These are phyloP conservation scores for Jatropha multifida DNA, from an alignment of 441 rosid species.

Conservation along the genomic window DNA sequence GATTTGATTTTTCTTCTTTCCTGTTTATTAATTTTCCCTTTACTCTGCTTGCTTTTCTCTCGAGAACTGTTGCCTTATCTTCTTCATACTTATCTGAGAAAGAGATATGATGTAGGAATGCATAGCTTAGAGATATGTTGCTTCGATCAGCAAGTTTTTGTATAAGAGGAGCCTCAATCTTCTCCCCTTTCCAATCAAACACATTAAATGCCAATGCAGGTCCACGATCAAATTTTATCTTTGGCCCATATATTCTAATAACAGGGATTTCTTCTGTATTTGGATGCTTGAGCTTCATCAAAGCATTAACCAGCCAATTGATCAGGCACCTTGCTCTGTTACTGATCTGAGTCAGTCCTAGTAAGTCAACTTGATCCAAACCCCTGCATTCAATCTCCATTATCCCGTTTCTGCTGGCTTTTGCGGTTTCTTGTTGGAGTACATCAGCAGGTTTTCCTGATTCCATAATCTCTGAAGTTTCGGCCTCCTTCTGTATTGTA, in stretches of 20 bases:
- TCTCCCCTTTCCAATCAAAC: slow-evolving; percentile 82
- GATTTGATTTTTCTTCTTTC: slow-evolving; percentile 35
- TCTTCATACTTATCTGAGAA: slow-evolving; percentile 60
- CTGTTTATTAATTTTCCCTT: slow-evolving; percentile 27
- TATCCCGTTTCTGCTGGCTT: slow-evolving; percentile 9
- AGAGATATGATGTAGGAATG: slow-evolving; percentile 62
- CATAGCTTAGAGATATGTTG: slow-evolving; percentile 67
- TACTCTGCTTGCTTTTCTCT: slow-evolving; percentile 37
- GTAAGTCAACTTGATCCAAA: slow-evolving; percentile 71
- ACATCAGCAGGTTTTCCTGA: slow-evolving; percentile 23
- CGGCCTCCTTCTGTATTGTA: slow-evolving; percentile 6
- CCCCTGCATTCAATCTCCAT: slow-evolving; percentile 53
- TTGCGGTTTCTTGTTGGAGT: slow-evolving; percentile 11
- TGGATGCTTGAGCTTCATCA: slow-evolving; percentile 76
- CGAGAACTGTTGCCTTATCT: slow-evolving; percentile 54
- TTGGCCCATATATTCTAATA: slow-evolving; percentile 80
- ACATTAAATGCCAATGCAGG: slow-evolving; percentile 86
- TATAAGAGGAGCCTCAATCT: slow-evolving; percentile 68
- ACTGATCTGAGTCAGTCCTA: slow-evolving; percentile 57
- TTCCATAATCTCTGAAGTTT: slow-evolving; percentile 25
- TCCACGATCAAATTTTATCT: slow-evolving; percentile 77
- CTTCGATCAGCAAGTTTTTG: slow-evolving; percentile 89
- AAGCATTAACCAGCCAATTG: slow-evolving; percentile 83
- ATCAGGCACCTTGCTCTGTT: slow-evolving; percentile 77
- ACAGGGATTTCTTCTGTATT: slow-evolving; percentile 45